These are phyloP conservation scores for Leishmania arabica DNA, from an alignment of 208 protist species.

Conservation along the genomic window DNA sequence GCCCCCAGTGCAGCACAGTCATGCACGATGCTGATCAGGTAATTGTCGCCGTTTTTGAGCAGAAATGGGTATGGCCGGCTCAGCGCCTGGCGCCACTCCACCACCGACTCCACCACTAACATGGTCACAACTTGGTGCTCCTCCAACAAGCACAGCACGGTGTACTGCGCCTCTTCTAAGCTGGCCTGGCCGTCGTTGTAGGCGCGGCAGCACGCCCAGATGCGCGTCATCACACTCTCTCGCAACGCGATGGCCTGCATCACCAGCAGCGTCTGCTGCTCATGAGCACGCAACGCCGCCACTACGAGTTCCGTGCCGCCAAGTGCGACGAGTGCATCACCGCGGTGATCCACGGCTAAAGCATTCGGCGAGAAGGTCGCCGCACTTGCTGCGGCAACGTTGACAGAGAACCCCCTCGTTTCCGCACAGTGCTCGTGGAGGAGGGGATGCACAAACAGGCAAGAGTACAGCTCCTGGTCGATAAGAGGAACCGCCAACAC, in stretches of 20 bases:
- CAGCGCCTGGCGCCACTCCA: conserved; percentile 67
- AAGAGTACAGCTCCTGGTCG: conserved; percentile 38
- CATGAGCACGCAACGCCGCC: conserved; percentile 31
- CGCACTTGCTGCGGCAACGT: neutral
- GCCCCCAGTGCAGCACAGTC: conserved; percentile 47
- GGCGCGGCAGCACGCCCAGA: conserved; percentile 44
- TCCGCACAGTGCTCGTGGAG: conserved; percentile 10
- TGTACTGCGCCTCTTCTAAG: conserved; percentile 49
- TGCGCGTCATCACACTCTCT: conserved; percentile 42
- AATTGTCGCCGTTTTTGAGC: conserved; percentile 46
- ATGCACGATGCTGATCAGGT: conserved; percentile 51
- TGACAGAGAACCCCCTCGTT: neutral
- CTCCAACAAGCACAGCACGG: conserved; percentile 41
- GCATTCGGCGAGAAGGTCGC: neutral
- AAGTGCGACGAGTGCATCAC: conserved; percentile 34
- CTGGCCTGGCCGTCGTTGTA: conserved; percentile 29
- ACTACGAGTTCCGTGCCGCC: conserved; percentile 38
- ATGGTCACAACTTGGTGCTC: conserved; percentile 60
- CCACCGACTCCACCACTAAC: conserved; percentile 59
- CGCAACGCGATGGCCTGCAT: conserved; percentile 40
- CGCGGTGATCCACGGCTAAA: conserved; percentile 15
- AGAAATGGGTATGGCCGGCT: conserved; percentile 62
- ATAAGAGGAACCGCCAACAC: conserved; percentile 34
- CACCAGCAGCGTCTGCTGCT: conserved; percentile 40
- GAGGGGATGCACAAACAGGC: conserved; percentile 35